Evolutionary conservation across 2,329 filamentous ascomycete species (phyloP), one percentile per base, ranked within the genome.

Genomic region (Colletotrichum musicola): DNA sequence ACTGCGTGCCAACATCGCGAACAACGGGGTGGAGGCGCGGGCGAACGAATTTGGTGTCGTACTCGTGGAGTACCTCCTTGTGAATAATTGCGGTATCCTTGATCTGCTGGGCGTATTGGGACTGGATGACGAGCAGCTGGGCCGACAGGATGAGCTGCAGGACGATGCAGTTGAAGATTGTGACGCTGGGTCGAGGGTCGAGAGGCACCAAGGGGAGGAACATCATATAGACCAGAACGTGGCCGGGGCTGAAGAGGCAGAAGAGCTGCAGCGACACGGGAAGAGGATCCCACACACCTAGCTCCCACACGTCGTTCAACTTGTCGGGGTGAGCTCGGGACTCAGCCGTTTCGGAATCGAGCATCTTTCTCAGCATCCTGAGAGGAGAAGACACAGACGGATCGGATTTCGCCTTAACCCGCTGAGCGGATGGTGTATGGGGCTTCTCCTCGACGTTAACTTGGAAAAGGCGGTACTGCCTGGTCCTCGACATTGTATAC

Each of bases 41-140:
- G 75, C 97, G 94, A 1, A 99, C 96, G 76, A 92, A 98, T 82
- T 99, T 99, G 73, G 90, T 93, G 77, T 98, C 94, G 77, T 99
- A 99, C 81, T 99, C 96, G 77, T 94, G 91, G 81, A 98, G 86
- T 5, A 98, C 95, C 80, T 98, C 93, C 74, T 92, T 94, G 73
- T 97, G 94, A 67, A 99, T 92, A 54, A 98, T 86, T 2, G 90
- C 86, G 2, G 89, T 89, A 78, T 99, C 96, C 77, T 94, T 97
- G 69, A 89, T 89, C 78, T 98, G 95, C 77, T 95, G 95, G 4
- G 88, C 86, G 79, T 95, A 98, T 40, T 86, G 89, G 2, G 86
- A 87, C 69, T 92, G 90, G 57, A 98, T 83, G 35, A 93, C 83
- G 60, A 90, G 86, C 71, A 98, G 86, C 78, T 98, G 93, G 1